phyloP scores from a whole-genome alignment of 73 alveolate species.

The Paramecium bursaria region DNA sequence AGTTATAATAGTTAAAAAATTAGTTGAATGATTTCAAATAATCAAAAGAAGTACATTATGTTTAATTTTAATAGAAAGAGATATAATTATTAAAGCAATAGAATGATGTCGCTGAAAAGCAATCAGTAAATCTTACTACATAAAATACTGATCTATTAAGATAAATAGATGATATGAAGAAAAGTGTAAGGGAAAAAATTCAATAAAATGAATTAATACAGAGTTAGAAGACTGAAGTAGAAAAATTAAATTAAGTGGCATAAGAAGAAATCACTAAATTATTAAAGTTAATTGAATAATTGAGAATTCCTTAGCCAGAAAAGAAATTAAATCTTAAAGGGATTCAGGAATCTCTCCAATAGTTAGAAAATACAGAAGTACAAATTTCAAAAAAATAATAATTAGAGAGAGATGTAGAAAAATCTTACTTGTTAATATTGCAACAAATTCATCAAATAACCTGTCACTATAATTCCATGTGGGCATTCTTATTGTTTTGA shows the following conservation, averaged over 20 bases:
- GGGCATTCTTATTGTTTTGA: conserved; percentile 70
- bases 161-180: neutral
- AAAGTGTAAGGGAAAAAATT: neutral
- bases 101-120: no score
- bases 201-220: neutral
- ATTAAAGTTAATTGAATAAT: conserved; percentile 5
- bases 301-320: neutral
- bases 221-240: neutral
- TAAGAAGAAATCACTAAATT: conserved; percentile 5
- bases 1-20: conserved; percentile 7
- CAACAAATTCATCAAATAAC: conserved; percentile 64
- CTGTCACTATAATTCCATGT: conserved; percentile 67
- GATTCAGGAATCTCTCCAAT: neutral
- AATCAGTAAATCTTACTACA: no score
- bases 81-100: no score
- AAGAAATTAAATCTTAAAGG: neutral
- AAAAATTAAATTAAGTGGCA: neutral
- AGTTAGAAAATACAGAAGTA: conserved; percentile 47
- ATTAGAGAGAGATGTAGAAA: conserved; percentile 65
- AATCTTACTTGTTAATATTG: conserved; percentile 56
- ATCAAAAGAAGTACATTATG: no score
- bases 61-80: no score
- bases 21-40: no score
- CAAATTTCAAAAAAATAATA: neutral
- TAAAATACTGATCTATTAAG: no score